Conservation (phyloP, 192 early-diverging fungal genomes). For the Pilaira anomala region DNA sequence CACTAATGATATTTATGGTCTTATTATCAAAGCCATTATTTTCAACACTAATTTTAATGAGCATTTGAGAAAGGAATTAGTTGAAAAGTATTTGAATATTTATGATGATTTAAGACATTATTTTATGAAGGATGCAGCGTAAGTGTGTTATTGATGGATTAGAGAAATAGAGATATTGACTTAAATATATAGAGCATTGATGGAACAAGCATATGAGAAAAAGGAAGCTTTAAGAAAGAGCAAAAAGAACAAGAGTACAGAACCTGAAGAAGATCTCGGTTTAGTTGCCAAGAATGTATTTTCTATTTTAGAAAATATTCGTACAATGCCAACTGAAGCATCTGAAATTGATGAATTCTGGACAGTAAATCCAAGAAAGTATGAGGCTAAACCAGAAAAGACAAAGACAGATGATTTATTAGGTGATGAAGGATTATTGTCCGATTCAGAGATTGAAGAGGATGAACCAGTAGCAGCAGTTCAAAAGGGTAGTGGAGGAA, state of each 20-base stretch:
- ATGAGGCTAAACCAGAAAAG: constrained; percentile 9
- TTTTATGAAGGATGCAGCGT: constrained; percentile 68
- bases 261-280: constrained; percentile 34
- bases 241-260: constrained; percentile 31
- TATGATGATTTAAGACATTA: constrained; percentile 88
- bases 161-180: not conserved
- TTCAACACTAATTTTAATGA: constrained; percentile 55
- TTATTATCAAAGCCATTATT: constrained; percentile 55
- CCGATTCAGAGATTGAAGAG: constrained; percentile 33
- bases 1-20: constrained; percentile 63
- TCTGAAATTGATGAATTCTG: constrained; percentile 62
- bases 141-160: constrained; percentile 19
- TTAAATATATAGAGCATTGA: constrained; percentile 13
- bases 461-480: constrained; percentile 17
- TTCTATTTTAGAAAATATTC: constrained; percentile 54
- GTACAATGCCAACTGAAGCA: constrained; percentile 53
- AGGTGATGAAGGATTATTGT: constrained; percentile 25
- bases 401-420: not conserved
- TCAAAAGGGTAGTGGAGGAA: not conserved
- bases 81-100: constrained; percentile 67
- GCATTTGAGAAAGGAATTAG: constrained; percentile 58
- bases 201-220: constrained; percentile 15
- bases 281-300: constrained; percentile 57
- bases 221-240: constrained; percentile 37
- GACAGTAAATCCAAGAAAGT: constrained; percentile 47